phyloP scores from a whole-genome alignment of 108 stramenopile species.

The Nitzschia palea region DNA sequence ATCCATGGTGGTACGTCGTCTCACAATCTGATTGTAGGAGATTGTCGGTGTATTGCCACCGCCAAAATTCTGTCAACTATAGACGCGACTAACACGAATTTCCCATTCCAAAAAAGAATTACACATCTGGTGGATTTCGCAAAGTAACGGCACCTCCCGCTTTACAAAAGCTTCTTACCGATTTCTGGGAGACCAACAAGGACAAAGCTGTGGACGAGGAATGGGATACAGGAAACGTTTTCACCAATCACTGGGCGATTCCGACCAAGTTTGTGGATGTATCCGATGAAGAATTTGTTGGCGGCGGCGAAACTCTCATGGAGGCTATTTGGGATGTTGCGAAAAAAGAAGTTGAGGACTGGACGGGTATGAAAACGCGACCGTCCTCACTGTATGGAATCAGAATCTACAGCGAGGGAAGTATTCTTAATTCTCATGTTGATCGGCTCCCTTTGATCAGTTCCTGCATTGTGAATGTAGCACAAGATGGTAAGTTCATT shows the following conservation, averaged over 20 bases:
- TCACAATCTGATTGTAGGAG: too few species aligned
- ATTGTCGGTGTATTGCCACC: too few species aligned
- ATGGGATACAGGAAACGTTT: slow-evolving; percentile 62
- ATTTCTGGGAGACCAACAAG: slow-evolving; percentile 64
- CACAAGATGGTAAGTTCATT: too few species aligned
- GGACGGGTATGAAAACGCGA: slow-evolving; percentile 83
- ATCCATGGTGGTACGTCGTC: slow-evolving; percentile 55
- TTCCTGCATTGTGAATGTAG: slow-evolving; percentile 89
- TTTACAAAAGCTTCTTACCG: slow-evolving; percentile 53
- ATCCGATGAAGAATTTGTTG: slow-evolving; percentile 57
- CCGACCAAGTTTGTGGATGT: slow-evolving; percentile 75
- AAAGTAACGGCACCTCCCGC: slow-evolving; percentile 56
- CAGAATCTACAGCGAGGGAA: slow-evolving; percentile 77
- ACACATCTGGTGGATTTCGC: slow-evolving; percentile 65
- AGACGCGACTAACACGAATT: too few species aligned
- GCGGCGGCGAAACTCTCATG: slow-evolving; percentile 69
- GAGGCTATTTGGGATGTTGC: slow-evolving; percentile 77
- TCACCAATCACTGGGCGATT: slow-evolving; percentile 69
- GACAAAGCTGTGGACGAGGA: slow-evolving; percentile 12
- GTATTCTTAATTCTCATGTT: slow-evolving; percentile 85
- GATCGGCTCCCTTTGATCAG: slow-evolving; percentile 89
- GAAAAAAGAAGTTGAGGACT: slow-evolving; percentile 75
- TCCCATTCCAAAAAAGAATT: slow-evolving; percentile 28
- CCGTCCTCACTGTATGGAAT: slow-evolving; percentile 89
- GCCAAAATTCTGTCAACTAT: too few species aligned